phyloP scores from a whole-genome alignment of 805 yeast genomes.

The Komagataella ulmi region DNA sequence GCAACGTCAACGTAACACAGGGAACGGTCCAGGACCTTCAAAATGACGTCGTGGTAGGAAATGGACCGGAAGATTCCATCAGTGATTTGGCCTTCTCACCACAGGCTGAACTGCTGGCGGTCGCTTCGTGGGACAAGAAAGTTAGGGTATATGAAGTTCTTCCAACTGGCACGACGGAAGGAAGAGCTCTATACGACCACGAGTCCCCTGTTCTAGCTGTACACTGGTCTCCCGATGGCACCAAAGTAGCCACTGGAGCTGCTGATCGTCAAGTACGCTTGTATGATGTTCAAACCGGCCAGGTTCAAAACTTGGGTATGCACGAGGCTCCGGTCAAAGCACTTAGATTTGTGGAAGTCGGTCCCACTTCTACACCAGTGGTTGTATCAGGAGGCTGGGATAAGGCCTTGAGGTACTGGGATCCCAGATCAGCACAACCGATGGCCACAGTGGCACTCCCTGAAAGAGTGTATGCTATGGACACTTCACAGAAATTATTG shows the following conservation, averaged over 20 bases:
- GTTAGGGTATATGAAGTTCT: conserved; percentile 85
- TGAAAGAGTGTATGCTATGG: conserved; percentile 87
- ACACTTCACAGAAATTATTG: conserved; percentile 61
- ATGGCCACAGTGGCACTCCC: conserved; percentile 74
- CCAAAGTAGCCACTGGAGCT: conserved; percentile 80
- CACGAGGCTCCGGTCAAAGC: conserved; percentile 73
- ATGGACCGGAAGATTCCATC: conserved; percentile 88
- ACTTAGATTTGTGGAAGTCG: conserved; percentile 71
- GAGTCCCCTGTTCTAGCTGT: conserved; percentile 77
- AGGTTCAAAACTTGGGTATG: conserved; percentile 69
- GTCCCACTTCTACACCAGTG: conserved; percentile 70
- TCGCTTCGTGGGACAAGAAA: conserved; percentile 89
- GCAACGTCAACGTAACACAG: conserved; percentile 18
- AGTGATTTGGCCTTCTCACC: conserved; percentile 80
- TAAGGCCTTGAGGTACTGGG: conserved; percentile 91
- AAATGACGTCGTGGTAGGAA: conserved; percentile 56
- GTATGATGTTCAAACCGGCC: conserved; percentile 75
- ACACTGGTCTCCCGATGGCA: conserved; percentile 79
- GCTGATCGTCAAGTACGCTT: conserved; percentile 79
- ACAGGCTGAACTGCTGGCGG: conserved; percentile 68
- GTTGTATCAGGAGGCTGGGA: conserved; percentile 96
- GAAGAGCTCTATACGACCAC: conserved; percentile 82
- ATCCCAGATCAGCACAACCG: conserved; percentile 73
- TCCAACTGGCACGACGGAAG: conserved; percentile 65
- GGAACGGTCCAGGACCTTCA: conserved; percentile 46